A percentile compares a stretch with the other conserved stretches of the same genome.
Evolutionary conservation across 345 rosid species (phyloP).

Genomic region (Camelina neglecta): DNA sequence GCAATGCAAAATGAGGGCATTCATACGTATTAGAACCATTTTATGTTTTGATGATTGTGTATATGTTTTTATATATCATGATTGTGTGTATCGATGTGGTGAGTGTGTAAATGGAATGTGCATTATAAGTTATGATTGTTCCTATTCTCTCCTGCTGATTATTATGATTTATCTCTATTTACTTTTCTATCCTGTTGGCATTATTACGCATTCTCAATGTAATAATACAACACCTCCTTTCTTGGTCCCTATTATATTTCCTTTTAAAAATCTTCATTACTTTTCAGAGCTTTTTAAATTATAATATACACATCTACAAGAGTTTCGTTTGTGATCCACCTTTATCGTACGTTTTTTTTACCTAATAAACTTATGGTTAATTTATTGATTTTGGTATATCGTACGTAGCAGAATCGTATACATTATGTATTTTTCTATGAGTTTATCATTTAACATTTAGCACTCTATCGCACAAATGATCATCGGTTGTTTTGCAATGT

Average conservation of each 20-base stretch:
- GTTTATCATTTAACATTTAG: too few species aligned
- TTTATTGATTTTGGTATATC: background rate
- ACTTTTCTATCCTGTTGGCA: constrained; percentile 27
- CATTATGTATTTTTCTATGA: background rate
- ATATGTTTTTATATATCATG: background rate
- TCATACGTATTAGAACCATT: constrained; percentile 8
- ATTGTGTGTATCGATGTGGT: constrained; percentile 13
- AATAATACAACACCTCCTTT: constrained; percentile 45
- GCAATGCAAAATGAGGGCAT: constrained; percentile 12
- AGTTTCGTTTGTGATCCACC: constrained; percentile 12
- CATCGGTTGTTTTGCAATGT: background rate
- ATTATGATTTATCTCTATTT: constrained; percentile 16
- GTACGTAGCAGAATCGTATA: background rate
- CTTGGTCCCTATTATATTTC: constrained; percentile 35
- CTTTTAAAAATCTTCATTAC: constrained; percentile 33
- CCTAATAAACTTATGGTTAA: constrained; percentile 5
- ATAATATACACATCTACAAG: constrained; percentile 18
- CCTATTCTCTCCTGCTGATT: constrained; percentile 24
- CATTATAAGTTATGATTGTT: constrained; percentile 39
- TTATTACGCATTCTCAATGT: constrained; percentile 52
- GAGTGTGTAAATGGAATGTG: constrained; percentile 33
- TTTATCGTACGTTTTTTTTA: background rate
- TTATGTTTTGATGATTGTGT: background rate
- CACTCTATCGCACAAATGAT: background rate
- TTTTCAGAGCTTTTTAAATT: constrained; percentile 19